phyloP scores from a whole-genome alignment of 306 rosid species.

The Potentilla sterilis region DNA sequence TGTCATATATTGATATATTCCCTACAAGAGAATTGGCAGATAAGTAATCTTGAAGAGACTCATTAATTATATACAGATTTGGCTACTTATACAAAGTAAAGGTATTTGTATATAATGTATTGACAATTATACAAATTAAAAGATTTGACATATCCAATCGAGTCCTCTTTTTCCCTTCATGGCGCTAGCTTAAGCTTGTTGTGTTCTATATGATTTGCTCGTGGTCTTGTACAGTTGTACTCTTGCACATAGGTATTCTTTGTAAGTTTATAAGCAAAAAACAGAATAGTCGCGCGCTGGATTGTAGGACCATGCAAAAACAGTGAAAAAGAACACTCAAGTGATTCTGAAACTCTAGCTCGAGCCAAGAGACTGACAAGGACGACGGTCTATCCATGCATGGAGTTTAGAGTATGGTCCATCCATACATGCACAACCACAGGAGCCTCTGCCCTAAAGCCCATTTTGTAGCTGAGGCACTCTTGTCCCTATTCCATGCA shows the following conservation, averaged over 20 bases:
- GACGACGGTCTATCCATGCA: neutral
- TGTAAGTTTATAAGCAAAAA: no score
- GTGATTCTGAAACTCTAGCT: neutral
- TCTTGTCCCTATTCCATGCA: conserved; percentile 11
- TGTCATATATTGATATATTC: no score
- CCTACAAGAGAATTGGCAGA: no score
- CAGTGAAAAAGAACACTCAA: neutral
- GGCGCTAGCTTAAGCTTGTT: no score
- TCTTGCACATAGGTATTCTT: neutral
- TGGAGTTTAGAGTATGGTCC: neutral
- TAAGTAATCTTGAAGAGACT: no score
- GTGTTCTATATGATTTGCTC: neutral
- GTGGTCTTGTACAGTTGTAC: neutral
- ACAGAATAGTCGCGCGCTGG: neutral
- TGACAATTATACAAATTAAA: no score
- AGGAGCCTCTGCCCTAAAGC: conserved; percentile 26
- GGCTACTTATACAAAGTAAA: no score
- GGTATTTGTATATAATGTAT: no score
- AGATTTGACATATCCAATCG: no score
- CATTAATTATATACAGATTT: no score
- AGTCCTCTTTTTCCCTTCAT: no score
- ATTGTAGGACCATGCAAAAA: neutral
- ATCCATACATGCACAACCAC: conserved; percentile 1
- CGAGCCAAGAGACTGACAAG: conserved; percentile 1
- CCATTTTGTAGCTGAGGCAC: conserved; percentile 29